These are phyloP conservation scores for Pogostemon cablin DNA, from an alignment of 257 asterid species.

Conservation along the genomic window DNA sequence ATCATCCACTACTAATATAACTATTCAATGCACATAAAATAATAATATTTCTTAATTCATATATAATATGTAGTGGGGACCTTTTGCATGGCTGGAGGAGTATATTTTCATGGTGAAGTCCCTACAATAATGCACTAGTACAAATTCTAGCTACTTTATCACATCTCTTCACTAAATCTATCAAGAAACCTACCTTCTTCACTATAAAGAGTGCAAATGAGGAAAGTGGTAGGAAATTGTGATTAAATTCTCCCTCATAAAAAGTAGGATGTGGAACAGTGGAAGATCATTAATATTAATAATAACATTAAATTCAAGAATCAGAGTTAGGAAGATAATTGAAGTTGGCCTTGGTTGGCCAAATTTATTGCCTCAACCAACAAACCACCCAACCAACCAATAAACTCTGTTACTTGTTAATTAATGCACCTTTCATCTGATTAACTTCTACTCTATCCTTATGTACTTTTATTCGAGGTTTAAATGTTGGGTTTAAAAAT, in stretches of 20 bases:
- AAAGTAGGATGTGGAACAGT: slow-evolving; percentile 15
- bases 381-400: slow-evolving; percentile 27
- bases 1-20: no score
- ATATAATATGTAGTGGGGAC: no score
- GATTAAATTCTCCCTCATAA: background rate
- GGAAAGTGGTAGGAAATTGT: background rate
- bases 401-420: background rate
- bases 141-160: no score
- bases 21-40: no score
- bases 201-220: background rate
- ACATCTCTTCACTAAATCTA: background rate
- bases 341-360: slow-evolving; percentile 28
- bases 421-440: background rate
- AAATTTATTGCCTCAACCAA: slow-evolving; percentile 36
- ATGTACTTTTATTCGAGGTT: no score
- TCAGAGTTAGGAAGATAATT: slow-evolving; percentile 1
- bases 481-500: no score
- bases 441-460: background rate
- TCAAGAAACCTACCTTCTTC: no score
- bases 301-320: slow-evolving; percentile 32
- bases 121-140: no score
- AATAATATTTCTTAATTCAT: no score
- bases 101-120: no score
- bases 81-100: no score
- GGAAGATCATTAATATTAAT: slow-evolving; percentile 9